A percentile compares a stretch with the other conserved stretches of the same genome.
Conservation (phyloP, 805 yeast genomes). For the Cyberlindnera mycetangii region DNA sequence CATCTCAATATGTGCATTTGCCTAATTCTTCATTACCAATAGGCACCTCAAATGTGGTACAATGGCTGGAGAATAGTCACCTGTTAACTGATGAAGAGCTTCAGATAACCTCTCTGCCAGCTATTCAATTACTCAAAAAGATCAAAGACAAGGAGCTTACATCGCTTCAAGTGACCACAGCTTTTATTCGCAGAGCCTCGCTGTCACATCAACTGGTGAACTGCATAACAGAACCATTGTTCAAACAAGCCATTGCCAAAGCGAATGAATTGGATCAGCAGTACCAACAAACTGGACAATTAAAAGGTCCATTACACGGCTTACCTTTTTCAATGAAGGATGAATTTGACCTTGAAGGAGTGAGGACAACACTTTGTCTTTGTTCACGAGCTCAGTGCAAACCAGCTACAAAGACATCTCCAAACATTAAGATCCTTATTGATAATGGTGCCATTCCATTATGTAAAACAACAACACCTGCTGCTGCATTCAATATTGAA, state of each 20-base stretch:
- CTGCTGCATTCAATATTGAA: conserved; percentile 47
- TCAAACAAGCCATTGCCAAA: conserved; percentile 51
- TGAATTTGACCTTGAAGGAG: conserved; percentile 39
- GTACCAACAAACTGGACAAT: conserved; percentile 41
- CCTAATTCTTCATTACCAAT: not conserved
- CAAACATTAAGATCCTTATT: conserved; percentile 38
- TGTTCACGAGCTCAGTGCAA: conserved; percentile 43
- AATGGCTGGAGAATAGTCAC: not conserved
- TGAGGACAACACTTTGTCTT: conserved; percentile 46
- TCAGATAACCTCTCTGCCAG: conserved; percentile 37
- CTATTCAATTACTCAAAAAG: conserved; percentile 26
- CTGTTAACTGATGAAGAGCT: conserved; percentile 25
- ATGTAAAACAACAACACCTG: conserved; percentile 52
- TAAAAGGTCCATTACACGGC: conserved; percentile 65
- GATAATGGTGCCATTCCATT: conserved; percentile 51
- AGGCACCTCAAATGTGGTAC: not conserved
- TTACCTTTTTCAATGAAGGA: conserved; percentile 61
- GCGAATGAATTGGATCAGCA: conserved; percentile 55
- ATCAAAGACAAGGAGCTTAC: conserved; percentile 32
- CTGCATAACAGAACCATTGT: conserved; percentile 36
- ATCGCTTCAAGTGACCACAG: conserved; percentile 44
- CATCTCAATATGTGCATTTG: too few species aligned
- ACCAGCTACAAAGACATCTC: conserved; percentile 42
- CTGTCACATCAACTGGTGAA: conserved; percentile 53
- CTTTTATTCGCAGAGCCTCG: conserved; percentile 56